Evolutionary conservation across 176 grass and related monocot species (phyloP).

Genomic region (Oryza meridionalis): DNA sequence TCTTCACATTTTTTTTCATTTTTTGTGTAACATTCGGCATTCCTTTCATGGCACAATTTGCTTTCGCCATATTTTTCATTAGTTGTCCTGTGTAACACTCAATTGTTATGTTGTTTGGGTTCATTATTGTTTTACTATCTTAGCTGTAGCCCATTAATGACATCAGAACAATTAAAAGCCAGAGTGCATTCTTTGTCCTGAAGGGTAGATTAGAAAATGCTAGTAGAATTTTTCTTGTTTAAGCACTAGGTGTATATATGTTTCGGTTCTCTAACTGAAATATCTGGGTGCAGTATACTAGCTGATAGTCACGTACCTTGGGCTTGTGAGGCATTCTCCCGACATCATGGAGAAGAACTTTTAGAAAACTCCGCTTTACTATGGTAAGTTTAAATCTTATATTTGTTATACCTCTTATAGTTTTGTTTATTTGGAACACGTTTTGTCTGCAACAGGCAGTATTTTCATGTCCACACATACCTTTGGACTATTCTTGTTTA

Average conservation of each 20-base stretch:
- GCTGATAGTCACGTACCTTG: constrained; percentile 76
- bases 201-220: not conserved
- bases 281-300: constrained; percentile 53
- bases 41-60: too few species aligned
- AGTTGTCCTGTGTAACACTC: not conserved
- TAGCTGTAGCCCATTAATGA: not conserved
- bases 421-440: not conserved
- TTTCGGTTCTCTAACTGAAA: constrained; percentile 25
- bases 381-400: constrained; percentile 36
- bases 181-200: not conserved
- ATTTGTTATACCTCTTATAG: not conserved
- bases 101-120: not conserved
- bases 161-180: not conserved
- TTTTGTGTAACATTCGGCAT: too few species aligned
- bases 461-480: not conserved
- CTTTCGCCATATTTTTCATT: not conserved
- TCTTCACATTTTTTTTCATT: not conserved
- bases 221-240: not conserved
- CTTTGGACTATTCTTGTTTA: not conserved
- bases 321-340: constrained; percentile 76
- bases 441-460: not conserved
- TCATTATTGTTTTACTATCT: not conserved
- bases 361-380: constrained; percentile 47
- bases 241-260: constrained; percentile 2
- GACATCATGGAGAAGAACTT: constrained; percentile 64